A percentile compares a stretch with the other conserved stretches of the same genome.
phyloP scores from a whole-genome alignment of 192 early-diverging fungal species.

The Dimargaris cristalligena region DNA sequence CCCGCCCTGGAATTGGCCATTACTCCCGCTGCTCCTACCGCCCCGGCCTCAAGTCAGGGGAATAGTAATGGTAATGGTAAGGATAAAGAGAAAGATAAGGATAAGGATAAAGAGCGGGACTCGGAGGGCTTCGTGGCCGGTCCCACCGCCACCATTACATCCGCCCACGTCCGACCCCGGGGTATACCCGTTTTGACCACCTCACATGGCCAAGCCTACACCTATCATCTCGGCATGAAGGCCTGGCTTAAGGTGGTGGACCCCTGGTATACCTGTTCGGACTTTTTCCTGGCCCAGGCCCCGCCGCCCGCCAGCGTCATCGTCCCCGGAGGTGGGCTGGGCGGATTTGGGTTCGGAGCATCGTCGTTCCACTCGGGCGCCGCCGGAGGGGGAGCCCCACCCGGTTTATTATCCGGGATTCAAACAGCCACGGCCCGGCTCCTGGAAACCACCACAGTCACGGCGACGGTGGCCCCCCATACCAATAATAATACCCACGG shows the following conservation, averaged over 20 bases:
- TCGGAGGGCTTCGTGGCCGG: slow-evolving; percentile 15
- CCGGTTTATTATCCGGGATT: background rate
- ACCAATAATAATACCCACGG: too few species aligned
- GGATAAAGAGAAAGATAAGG: too few species aligned
- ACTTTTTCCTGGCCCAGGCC: slow-evolving; percentile 18
- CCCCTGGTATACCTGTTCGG: slow-evolving; percentile 33
- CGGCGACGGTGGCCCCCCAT: too few species aligned
- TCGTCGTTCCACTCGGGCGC: too few species aligned
- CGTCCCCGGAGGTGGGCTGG: too few species aligned
- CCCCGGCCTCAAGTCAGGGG: too few species aligned
- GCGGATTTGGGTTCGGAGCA: too few species aligned
- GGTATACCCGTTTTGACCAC: slow-evolving; percentile 51
- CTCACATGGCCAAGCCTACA: slow-evolving; percentile 36
- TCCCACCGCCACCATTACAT: slow-evolving; percentile 30
- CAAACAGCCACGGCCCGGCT: slow-evolving; percentile 2
- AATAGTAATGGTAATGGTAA: too few species aligned
- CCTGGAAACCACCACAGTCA: slow-evolving; percentile 11
- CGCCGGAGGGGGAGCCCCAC: too few species aligned
- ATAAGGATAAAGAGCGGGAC: too few species aligned
- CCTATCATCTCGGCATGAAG: slow-evolving; percentile 45
- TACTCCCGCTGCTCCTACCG: too few species aligned
- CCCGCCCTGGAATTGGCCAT: slow-evolving; percentile 41
- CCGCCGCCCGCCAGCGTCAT: slow-evolving; percentile 12
- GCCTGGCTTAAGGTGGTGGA: slow-evolving; percentile 50
- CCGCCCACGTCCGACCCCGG: slow-evolving; percentile 36